Evolutionary conservation across 306 rosid species (phyloP).

Genomic region (Corylus avellana): DNA sequence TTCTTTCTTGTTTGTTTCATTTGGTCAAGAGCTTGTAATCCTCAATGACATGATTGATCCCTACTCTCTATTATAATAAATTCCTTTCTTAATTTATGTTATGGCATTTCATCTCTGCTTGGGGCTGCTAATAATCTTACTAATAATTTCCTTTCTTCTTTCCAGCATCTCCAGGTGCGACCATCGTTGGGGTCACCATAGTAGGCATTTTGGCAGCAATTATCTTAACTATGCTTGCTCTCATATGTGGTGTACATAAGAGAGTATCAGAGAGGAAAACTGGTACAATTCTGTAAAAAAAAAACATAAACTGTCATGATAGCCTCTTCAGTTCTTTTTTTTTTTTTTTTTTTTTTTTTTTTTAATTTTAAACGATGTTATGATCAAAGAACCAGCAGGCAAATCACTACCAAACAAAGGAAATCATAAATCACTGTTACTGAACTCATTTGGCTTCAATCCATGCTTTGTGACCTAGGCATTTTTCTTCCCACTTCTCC

Average conservation of each 20-base stretch:
- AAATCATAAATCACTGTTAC: too few species aligned
- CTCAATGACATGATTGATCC: too few species aligned
- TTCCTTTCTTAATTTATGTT: neutral
- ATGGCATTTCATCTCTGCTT: neutral
- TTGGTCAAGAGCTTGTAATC: neutral
- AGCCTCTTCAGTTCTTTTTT: too few species aligned
- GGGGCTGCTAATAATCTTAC: neutral
- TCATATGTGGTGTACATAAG: conserved; percentile 29
- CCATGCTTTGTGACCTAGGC: too few species aligned
- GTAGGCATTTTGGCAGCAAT: conserved; percentile 28
- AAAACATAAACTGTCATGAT: neutral
- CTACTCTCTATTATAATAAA: neutral
- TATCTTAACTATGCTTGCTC: conserved; percentile 23
- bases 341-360: neutral
- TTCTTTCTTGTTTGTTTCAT: neutral
- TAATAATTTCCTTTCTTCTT: conserved; percentile 5
- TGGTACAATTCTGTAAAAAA: conserved; percentile 31
- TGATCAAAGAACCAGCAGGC: neutral
- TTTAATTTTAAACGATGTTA: neutral
- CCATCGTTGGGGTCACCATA: conserved; percentile 22
- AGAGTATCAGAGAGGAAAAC: conserved; percentile 9
- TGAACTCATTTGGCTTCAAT: too few species aligned
- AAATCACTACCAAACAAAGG: too few species aligned
- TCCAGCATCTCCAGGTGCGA: conserved; percentile 18
- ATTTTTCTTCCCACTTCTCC: too few species aligned